Percentiles rank a stretch among this genome's conserved stretches.
Evolutionary conservation across 2,329 filamentous ascomycete genomes (phyloP).

Genomic region (Fusarium tjaetaba): DNA sequence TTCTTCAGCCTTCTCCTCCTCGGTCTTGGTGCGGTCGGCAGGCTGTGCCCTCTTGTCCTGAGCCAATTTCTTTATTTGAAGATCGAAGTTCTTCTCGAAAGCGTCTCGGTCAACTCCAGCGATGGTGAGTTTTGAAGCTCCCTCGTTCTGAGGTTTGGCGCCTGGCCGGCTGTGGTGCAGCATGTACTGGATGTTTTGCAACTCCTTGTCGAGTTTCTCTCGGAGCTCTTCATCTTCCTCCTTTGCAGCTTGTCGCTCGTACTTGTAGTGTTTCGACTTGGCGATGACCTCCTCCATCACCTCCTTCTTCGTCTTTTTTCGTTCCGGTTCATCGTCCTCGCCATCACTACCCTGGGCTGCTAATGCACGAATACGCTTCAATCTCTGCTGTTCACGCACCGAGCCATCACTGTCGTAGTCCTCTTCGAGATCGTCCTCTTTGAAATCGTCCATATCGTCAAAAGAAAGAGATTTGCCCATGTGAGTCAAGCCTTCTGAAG

Average conservation of each 20-base stretch:
- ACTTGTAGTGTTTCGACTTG: conserved; percentile 95
- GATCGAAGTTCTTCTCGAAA: conserved; percentile 88
- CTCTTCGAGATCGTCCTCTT: conserved; percentile 75
- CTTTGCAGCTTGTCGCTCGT: conserved; percentile 90
- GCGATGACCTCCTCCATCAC: conserved; percentile 98
- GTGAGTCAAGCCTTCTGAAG: conserved; percentile 79
- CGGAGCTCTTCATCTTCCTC: conserved; percentile 92
- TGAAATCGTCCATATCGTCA: conserved; percentile 77
- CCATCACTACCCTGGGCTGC: conserved; percentile 58
- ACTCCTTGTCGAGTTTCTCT: conserved; percentile 83
- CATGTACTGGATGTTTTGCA: conserved; percentile 79
- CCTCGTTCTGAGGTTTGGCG: conserved; percentile 45
- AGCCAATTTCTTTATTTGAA: conserved; percentile 81
- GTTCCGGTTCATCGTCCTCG: conserved; percentile 72
- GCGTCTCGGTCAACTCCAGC: conserved; percentile 70
- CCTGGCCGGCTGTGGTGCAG: conserved; percentile 64
- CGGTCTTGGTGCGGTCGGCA: conserved; percentile 88
- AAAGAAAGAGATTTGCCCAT: conserved; percentile 79
- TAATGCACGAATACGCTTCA: conserved; percentile 65
- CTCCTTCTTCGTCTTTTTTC: conserved; percentile 95
- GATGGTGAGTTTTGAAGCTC: conserved; percentile 45
- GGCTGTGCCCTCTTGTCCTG: conserved; percentile 87
- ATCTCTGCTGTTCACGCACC: conserved; percentile 62
- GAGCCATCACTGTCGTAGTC: conserved; percentile 68
- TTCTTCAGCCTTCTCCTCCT: conserved; percentile 83